Base-by-base conservation (phyloP, 768 basidiomycete genomes). In the Cystoderma amianthinum region DNA sequence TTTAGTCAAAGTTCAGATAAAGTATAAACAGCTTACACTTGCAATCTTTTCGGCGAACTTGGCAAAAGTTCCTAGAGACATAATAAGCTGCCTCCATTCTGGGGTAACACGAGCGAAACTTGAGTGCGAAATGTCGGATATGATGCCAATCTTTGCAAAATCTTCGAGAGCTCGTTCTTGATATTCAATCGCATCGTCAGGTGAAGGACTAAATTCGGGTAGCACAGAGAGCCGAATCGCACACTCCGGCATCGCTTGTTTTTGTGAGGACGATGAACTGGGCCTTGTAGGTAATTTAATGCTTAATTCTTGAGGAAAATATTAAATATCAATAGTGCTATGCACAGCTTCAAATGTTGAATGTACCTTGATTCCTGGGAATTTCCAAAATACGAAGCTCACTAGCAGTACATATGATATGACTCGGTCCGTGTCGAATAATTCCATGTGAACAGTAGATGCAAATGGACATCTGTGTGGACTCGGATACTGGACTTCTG, bases 1-100 rank as follows among this genome's bases (percentile, higher is more conserved):
- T 7, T 36, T 7, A 36, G 34, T 36, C 9, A 7, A 15, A 36
- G 9, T 6, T 7, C 18, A 15, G 34, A 17, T 7, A 15, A 15
- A 9, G 18, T 6, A 16, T 6, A 9, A 17, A 7, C 9, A 15
- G 34, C 34, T 19, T 36, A 36, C 34, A 36, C 16, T 36, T 19
- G 34, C 34, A 19, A 36, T 36, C 18, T 36, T 36, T 19, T 36
- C 34, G 17, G n/a, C 12, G 17, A 36, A 36, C 16, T 36, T 36
- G 12, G 34, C 34, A 36, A 36, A 36, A 15, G 9, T 15, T 15
- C 34, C 34, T 6, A 36, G 34, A 6, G 34, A 36, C 18, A 36
- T 9, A 9, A 36, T 7, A 7, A 36, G 34, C 34, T 19, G 34
- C 12, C n/a, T 19, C 34, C 34, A 36, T 19, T n/a, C 12, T 9